Base-by-base conservation (phyloP, 2,329 filamentous ascomycete species). In the Zelopaecilomyces penicillatus region DNA sequence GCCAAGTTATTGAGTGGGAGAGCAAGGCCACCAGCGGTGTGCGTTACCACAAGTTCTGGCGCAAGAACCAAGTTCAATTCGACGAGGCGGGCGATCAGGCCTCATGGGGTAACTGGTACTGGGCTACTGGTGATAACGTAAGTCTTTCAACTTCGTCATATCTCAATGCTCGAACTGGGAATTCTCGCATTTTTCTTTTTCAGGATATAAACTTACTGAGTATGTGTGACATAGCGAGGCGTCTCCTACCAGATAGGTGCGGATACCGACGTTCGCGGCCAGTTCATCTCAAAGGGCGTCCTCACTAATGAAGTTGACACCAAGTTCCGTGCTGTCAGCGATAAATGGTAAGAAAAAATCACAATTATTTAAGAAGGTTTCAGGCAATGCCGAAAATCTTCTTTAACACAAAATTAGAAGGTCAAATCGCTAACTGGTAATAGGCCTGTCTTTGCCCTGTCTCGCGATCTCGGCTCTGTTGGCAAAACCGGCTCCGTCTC, bases 41-140 rank as follows among this genome's bases (percentile, higher is more conserved):
- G 33, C 70, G 73, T 5, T 87, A 83, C 55, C 83, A 87, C 65
- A 74, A 74, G 40, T 76, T 87, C 46, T 73, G 71, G 51, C 72
- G 78, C 37, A 68, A 74, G 49, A 60, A 69, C 6, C 83, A 91
- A 61, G 65, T 76, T 40, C 65, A 80, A 12, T 83, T 93, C 44
- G 75, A 77, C 1, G 88, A 95, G 59, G 67, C 68, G 9, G 66
- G 66, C 35, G 83, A 94, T 55, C 81, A 83, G 52, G 76, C 86
- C 0, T 83, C 88, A 66, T 95, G 88, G 88, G 88, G 88, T 2
- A 81, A 77, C 41, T 77, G 90, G 66, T 82, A 86, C 62, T 88
- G 89, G 61, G 81, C 83, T 9, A 88, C 78, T 4, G 76, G 80
- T 28, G 69, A 73, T 43, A 60, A 71, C 10, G 57, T 48, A 40